phyloP scores from a whole-genome alignment of 768 basidiomycete species.

The Omphalotus guepiniiformis region DNA sequence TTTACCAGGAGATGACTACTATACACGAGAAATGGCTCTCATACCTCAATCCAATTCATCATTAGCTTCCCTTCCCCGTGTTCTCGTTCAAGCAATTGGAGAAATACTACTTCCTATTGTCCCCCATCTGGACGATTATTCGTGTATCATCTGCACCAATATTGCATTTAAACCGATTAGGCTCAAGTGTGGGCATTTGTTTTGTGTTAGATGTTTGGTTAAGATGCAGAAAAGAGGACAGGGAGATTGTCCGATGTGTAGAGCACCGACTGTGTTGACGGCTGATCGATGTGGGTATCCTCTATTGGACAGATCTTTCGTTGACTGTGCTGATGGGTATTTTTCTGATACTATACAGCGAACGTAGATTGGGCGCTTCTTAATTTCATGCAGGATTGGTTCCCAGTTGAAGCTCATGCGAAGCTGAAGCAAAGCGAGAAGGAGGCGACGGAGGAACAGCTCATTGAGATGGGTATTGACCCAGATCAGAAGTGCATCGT shows the following conservation, averaged over 20 bases:
- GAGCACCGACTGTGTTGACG: slow-evolving; percentile 67
- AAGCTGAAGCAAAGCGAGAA: slow-evolving; percentile 73
- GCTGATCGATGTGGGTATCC: slow-evolving; percentile 68
- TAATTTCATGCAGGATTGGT: slow-evolving; percentile 92
- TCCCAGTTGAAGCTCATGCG: slow-evolving; percentile 73
- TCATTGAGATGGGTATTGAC: slow-evolving; percentile 60
- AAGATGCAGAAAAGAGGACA: slow-evolving; percentile 87
- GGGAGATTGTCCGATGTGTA: slow-evolving; percentile 80
- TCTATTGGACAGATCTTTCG: no score
- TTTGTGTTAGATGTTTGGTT: slow-evolving; percentile 76
- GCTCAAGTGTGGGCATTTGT: slow-evolving; percentile 74
- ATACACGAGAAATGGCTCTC: not conserved
- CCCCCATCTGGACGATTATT: slow-evolving; percentile 78
- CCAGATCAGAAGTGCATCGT: slow-evolving; percentile 37
- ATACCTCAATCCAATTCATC: slow-evolving; percentile 11
- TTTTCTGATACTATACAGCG: slow-evolving; percentile 31
- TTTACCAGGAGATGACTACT: slow-evolving; percentile 31
- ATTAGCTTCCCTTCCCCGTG: slow-evolving; percentile 44
- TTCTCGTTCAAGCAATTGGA: slow-evolving; percentile 79
- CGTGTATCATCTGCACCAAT: slow-evolving; percentile 82
- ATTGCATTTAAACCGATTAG: slow-evolving; percentile 93
- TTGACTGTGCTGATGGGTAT: not conserved
- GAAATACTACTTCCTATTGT: slow-evolving; percentile 78
- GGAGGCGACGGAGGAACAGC: slow-evolving; percentile 69
- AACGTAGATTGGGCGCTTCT: slow-evolving; percentile 78